phyloP scores from a whole-genome alignment of 495 filamentous ascomycete species.

The Talaromyces proteolyticus region DNA sequence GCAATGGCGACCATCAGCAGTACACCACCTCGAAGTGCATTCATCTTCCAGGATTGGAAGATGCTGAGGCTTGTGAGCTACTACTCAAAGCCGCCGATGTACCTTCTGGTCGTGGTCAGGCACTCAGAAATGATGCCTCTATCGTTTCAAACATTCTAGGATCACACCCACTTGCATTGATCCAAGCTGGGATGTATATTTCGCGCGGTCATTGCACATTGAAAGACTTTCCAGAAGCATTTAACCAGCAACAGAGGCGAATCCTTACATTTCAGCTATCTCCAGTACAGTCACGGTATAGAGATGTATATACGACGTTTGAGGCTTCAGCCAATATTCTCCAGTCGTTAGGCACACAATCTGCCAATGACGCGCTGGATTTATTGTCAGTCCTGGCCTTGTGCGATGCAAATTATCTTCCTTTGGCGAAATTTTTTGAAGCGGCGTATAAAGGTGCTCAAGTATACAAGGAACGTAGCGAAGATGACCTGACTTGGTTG shows the following conservation, averaged over 20 bases:
- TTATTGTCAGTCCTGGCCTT: too few relatives aligned
- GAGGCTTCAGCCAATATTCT: neutral
- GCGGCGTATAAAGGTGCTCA: too few relatives aligned
- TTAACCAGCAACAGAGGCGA: neutral
- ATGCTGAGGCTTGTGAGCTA: neutral
- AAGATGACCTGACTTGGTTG: too few relatives aligned
- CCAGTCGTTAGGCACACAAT: too few relatives aligned
- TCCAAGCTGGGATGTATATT: neutral
- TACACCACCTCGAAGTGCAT: conserved; percentile 21
- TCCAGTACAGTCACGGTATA: conserved; percentile 1
- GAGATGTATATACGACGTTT: neutral
- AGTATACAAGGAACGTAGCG: too few relatives aligned
- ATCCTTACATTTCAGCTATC: neutral
- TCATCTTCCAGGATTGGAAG: neutral
- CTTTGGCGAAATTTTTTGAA: too few relatives aligned
- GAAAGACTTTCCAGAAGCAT: neutral
- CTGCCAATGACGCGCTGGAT: too few relatives aligned
- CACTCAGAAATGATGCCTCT: neutral
- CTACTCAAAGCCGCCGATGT: conserved; percentile 2
- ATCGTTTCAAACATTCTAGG: neutral
- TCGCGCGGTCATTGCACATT: neutral
- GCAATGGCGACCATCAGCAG: conserved; percentile 21
- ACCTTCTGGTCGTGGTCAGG: neutral
- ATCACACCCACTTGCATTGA: neutral
- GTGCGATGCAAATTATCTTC: too few relatives aligned